Evolutionary conservation across 2,329 filamentous ascomycete species (phyloP).

Genomic region (Ophiocordyceps camponoti-floridani): DNA sequence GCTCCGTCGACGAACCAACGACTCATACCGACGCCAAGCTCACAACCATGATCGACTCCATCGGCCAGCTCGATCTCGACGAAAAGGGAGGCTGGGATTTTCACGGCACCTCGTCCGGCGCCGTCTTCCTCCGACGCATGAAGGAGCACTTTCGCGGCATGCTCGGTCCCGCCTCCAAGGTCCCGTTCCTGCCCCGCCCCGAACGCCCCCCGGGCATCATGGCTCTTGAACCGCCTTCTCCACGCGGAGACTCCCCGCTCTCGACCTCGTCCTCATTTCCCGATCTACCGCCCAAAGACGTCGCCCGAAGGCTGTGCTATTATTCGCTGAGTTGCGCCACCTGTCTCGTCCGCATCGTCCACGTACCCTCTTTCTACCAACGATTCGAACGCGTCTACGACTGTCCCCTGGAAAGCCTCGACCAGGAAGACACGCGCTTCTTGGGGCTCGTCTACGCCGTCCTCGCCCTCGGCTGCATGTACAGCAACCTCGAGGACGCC

Average conservation of each 20-base stretch:
- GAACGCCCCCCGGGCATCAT: conserved; percentile 29
- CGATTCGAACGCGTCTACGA: conserved; percentile 66
- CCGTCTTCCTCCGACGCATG: conserved; percentile 75
- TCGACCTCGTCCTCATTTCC: conserved; percentile 32
- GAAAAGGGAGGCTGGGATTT: conserved; percentile 91
- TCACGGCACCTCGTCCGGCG: conserved; percentile 79
- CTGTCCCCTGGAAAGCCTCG: conserved; percentile 41
- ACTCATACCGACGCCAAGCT: conserved; percentile 53
- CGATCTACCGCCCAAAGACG: conserved; percentile 51
- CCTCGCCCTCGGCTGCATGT: conserved; percentile 57
- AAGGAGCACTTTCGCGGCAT: conserved; percentile 72
- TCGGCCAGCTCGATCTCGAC: conserved; percentile 79
- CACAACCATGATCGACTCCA: conserved; percentile 87
- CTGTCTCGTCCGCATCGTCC: conserved; percentile 50
- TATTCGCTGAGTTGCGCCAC: conserved; percentile 39
- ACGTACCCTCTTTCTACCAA: conserved; percentile 64
- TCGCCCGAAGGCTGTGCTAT: conserved; percentile 33
- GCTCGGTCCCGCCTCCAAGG: conserved; percentile 44
- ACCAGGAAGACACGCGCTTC: conserved; percentile 47
- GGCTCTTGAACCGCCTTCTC: conserved; percentile 53
- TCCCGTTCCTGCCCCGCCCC: conserved; percentile 37
- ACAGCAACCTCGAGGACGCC: conserved; percentile 38
- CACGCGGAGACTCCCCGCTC: conserved; percentile 45
- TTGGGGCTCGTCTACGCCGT: conserved; percentile 54
- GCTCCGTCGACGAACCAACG: conserved; percentile 12